These are phyloP conservation scores for Ganoderma sinense DNA, from an alignment of 1,284 basidiomycete genomes.

Conservation along the genomic window DNA sequence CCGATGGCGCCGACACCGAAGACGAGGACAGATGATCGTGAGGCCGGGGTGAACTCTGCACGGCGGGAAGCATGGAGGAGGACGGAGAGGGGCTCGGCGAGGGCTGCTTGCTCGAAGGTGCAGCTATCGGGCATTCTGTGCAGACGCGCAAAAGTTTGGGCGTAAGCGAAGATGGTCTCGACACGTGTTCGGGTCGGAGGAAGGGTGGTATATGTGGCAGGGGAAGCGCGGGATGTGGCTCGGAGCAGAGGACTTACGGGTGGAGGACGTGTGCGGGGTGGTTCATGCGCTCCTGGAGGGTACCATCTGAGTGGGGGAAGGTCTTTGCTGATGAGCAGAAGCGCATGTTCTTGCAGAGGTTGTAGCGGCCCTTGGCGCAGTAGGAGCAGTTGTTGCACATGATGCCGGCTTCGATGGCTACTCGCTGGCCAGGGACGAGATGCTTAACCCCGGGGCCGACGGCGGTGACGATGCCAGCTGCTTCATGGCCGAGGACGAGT, in stretches of 20 bases:
- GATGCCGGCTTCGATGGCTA: constrained; percentile 94
- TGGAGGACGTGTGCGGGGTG: constrained; percentile 88
- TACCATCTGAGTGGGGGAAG: constrained; percentile 93
- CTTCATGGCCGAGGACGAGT: constrained; percentile 93
- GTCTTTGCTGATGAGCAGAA: constrained; percentile 93
- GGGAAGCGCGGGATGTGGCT: constrained; percentile 16
- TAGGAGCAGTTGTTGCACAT: constrained; percentile 80
- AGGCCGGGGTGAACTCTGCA: constrained; percentile 59
- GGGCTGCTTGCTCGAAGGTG: constrained; percentile 81
- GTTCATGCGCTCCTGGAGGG: constrained; percentile 87
- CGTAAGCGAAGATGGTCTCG: constrained; percentile 21
- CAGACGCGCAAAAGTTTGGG: constrained; percentile 4
- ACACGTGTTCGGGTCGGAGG: constrained; percentile 25
- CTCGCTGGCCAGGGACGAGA: constrained; percentile 85
- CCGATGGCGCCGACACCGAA: constrained; percentile 95
- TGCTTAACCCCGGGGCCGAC: constrained; percentile 71
- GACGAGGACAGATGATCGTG: constrained; percentile 71
- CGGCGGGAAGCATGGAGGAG: constrained; percentile 86
- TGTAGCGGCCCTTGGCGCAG: constrained; percentile 86
- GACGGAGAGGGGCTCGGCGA: constrained; percentile 93
- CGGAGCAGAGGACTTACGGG: constrained; percentile 64
- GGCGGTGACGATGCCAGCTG: constrained; percentile 83
- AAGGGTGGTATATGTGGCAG: constrained; percentile 12
- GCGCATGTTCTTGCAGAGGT: constrained; percentile 89
- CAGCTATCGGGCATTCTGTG: constrained; percentile 79